phyloP scores from a whole-genome alignment of 805 yeast species.

The Wickerhamomyces xylosicus region DNA sequence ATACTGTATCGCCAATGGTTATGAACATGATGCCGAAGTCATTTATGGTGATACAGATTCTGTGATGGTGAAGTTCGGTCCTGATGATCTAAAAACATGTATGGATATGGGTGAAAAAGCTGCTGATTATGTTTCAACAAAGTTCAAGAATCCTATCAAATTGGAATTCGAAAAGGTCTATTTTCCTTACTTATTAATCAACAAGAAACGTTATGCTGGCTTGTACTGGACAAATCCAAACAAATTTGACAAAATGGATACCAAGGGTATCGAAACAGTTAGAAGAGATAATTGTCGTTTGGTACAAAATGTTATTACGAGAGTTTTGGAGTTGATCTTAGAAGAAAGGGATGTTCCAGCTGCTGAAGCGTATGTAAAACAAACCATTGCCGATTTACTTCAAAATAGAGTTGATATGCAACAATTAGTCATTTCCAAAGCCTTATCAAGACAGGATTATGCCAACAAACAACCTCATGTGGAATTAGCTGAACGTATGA shows the following conservation, averaged over 20 bases:
- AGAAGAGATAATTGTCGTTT: slow-evolving; percentile 94
- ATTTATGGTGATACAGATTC: slow-evolving; percentile 99
- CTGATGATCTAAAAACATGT: slow-evolving; percentile 64
- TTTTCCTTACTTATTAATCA: slow-evolving; percentile 86
- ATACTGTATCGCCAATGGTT: slow-evolving; percentile 77
- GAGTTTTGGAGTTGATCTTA: slow-evolving; percentile 73
- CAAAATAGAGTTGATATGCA: slow-evolving; percentile 91
- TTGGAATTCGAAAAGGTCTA: slow-evolving; percentile 95
- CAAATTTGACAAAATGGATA: slow-evolving; percentile 94
- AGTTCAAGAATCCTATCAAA: slow-evolving; percentile 79
- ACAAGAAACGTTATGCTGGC: slow-evolving; percentile 96
- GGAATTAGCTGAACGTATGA: slow-evolving; percentile 92
- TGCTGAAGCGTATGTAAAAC: slow-evolving; percentile 79
- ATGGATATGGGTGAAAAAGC: slow-evolving; percentile 94
- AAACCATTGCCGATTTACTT: slow-evolving; percentile 78
- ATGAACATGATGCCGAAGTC: slow-evolving; percentile 75
- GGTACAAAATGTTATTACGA: slow-evolving; percentile 90
- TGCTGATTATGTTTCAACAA: slow-evolving; percentile 73
- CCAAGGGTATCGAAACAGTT: slow-evolving; percentile 97
- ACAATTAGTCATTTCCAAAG: slow-evolving; percentile 88
- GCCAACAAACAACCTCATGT: slow-evolving; percentile 97
- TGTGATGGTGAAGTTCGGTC: slow-evolving; percentile 97
- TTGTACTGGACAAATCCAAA: slow-evolving; percentile 89
- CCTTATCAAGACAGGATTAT: slow-evolving; percentile 75
- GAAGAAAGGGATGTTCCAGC: slow-evolving; percentile 80